Conservation (phyloP, 2,329 filamentous ascomycete genomes). For the Cladosporium phlei region DNA sequence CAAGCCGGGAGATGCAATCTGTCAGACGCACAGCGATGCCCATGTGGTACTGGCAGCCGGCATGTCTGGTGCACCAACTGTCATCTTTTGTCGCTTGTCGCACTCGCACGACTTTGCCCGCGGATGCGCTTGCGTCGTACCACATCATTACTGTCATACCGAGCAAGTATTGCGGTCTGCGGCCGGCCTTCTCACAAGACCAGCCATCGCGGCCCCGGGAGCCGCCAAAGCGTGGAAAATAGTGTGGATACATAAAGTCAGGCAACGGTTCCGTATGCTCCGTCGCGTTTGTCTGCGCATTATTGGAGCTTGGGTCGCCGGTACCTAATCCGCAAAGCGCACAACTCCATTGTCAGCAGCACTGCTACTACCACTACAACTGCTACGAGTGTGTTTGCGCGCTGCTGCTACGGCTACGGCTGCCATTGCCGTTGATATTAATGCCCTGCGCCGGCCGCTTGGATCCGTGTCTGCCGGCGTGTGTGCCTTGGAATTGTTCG, state of each 20-base stretch:
- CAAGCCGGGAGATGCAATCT: slow-evolving; percentile 8
- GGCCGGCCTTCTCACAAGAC: background rate
- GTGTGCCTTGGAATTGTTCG: background rate
- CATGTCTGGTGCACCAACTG: background rate
- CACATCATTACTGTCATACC: too few species aligned
- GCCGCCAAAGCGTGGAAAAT: background rate
- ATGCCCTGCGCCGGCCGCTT: slow-evolving; percentile 4
- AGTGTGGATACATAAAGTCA: slow-evolving; percentile 14
- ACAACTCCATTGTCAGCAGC: slow-evolving; percentile 1
- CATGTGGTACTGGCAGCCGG: slow-evolving; percentile 1
- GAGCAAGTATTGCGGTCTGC: too few species aligned
- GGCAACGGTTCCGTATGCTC: slow-evolving; percentile 6
- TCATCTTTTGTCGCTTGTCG: too few species aligned
- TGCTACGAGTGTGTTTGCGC: background rate
- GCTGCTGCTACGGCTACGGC: background rate
- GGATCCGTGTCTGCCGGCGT: background rate
- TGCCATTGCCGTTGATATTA: too few species aligned
- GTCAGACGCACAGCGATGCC: slow-evolving; percentile 10
- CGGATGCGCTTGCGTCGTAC: slow-evolving; percentile 3
- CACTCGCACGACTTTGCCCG: slow-evolving; percentile 5
- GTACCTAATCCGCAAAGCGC: slow-evolving; percentile 5
- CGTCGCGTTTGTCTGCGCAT: background rate
- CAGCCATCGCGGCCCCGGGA: background rate
- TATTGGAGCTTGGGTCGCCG: slow-evolving; percentile 3
- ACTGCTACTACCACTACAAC: background rate